Evolutionary conservation across 2,329 filamentous ascomycete genomes (phyloP).

Genomic region (Blumeria graminis): DNA sequence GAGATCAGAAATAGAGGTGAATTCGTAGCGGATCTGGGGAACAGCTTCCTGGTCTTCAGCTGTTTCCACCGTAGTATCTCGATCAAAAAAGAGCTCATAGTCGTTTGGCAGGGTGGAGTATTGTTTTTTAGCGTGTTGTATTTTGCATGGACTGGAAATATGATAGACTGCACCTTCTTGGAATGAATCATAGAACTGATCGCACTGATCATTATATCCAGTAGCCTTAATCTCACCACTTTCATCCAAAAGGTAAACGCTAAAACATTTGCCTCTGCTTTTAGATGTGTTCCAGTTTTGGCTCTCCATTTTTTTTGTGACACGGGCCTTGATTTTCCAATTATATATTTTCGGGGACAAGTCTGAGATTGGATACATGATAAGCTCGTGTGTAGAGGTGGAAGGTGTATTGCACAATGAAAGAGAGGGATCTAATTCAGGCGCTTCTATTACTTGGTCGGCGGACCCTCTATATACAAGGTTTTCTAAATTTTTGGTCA

Average conservation of each 20-base stretch:
- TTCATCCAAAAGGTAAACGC: constrained; percentile 82
- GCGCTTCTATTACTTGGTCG: too few species aligned
- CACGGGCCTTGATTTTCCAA: constrained; percentile 95
- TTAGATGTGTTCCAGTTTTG: constrained; percentile 86
- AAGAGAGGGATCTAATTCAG: too few species aligned
- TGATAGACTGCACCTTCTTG: constrained; percentile 87
- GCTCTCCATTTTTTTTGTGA: constrained; percentile 74
- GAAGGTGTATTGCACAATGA: too few species aligned
- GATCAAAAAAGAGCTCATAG: constrained; percentile 84
- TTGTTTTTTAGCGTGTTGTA: constrained; percentile 82
- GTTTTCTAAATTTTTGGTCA: too few species aligned
- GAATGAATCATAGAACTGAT: constrained; percentile 64
- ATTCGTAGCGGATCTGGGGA: constrained; percentile 82
- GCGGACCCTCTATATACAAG: too few species aligned
- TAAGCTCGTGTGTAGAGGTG: too few species aligned
- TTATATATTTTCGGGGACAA: constrained; percentile 88
- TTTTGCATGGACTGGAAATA: constrained; percentile 68
- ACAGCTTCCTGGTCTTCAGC: constrained; percentile 74
- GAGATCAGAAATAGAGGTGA: constrained; percentile 63
- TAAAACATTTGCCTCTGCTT: constrained; percentile 86
- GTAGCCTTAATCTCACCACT: constrained; percentile 91
- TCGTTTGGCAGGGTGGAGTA: constrained; percentile 86
- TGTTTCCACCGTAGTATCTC: constrained; percentile 72
- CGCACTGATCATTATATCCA: constrained; percentile 82
- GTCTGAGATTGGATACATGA: constrained; percentile 77